phyloP scores from a whole-genome alignment of 805 yeast genomes.

The Naumovozyma castellii region DNA sequence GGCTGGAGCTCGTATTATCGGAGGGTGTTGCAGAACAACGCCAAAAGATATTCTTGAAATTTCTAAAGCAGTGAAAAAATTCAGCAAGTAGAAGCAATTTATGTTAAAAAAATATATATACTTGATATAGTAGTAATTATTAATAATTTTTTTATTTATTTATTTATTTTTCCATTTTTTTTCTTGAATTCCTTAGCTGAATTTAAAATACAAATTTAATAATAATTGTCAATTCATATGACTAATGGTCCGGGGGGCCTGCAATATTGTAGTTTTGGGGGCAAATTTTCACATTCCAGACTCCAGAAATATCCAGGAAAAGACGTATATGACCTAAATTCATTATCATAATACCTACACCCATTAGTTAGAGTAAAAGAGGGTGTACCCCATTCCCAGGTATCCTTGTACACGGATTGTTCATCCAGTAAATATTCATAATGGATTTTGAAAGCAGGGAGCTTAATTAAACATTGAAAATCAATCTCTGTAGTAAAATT shows the following conservation, averaged over 20 bases:
- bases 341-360: slow-evolving; percentile 21
- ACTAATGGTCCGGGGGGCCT: too few species aligned
- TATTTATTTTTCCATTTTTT: too few species aligned
- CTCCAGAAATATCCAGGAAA: slow-evolving; percentile 22
- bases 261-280: too few species aligned
- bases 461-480: slow-evolving; percentile 12
- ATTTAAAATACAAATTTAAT: too few species aligned
- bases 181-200: too few species aligned
- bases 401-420: slow-evolving; percentile 6
- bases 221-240: too few species aligned
- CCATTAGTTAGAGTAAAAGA: slow-evolving; percentile 21
- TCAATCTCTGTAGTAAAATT: slow-evolving; percentile 3
- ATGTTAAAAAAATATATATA: neutral
- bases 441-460: slow-evolving; percentile 26
- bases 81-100: too few species aligned
- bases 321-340: slow-evolving; percentile 23
- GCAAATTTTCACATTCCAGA: too few species aligned
- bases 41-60: slow-evolving; percentile 35
- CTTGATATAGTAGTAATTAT: too few species aligned
- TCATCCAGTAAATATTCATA: slow-evolving; percentile 26
- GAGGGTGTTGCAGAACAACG: slow-evolving; percentile 70
- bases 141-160: too few species aligned
- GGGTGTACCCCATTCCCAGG: slow-evolving; percentile 8
- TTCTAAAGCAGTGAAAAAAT: slow-evolving; percentile 10
- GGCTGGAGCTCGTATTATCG: slow-evolving; percentile 43